Evolutionary conservation across 2,329 filamentous ascomycete species (phyloP).

Genomic region (Talaromyces sp.): DNA sequence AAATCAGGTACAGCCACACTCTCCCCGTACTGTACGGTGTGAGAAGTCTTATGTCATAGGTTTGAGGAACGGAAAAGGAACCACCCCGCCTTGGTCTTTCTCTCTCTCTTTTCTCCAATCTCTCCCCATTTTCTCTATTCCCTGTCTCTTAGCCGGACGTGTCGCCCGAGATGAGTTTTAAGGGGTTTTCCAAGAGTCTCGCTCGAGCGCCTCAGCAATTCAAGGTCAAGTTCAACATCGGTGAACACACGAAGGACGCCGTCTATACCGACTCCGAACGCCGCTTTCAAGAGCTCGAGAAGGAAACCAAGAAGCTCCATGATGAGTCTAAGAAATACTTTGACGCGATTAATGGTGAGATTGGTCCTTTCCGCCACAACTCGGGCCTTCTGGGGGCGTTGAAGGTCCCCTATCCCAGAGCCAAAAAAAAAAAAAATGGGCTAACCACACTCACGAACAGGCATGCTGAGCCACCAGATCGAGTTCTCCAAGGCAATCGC

Average conservation of each 20-base stretch:
- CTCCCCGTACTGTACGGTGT: not conserved
- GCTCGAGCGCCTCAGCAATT: constrained; percentile 88
- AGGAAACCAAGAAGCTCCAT: constrained; percentile 93
- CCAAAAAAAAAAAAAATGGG: not conserved
- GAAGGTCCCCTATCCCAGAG: not conserved
- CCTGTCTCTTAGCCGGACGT: constrained; percentile 3
- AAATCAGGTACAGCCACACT: constrained; percentile 16
- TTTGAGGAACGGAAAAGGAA: constrained; percentile 21
- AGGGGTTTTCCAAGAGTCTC: constrained; percentile 90
- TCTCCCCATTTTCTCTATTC: constrained; percentile 11
- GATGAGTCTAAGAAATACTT: constrained; percentile 98
- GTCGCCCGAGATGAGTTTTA: constrained; percentile 78
- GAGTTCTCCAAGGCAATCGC: constrained; percentile 95
- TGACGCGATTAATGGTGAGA: constrained; percentile 82
- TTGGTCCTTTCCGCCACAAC: constrained; percentile 8
- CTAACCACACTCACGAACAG: not conserved
- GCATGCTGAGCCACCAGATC: constrained; percentile 94
- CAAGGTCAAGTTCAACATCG: constrained; percentile 90
- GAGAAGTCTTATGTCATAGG: constrained; percentile 29
- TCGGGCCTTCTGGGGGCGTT: constrained; percentile 12
- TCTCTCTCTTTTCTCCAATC: too few species aligned
- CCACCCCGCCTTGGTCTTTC: constrained; percentile 18
- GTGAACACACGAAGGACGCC: constrained; percentile 91
- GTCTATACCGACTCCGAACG: constrained; percentile 94
- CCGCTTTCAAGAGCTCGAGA: constrained; percentile 90